These are phyloP conservation scores for Aspergillus saccharolyticus DNA, from an alignment of 495 filamentous ascomycete genomes.

Conservation along the genomic window DNA sequence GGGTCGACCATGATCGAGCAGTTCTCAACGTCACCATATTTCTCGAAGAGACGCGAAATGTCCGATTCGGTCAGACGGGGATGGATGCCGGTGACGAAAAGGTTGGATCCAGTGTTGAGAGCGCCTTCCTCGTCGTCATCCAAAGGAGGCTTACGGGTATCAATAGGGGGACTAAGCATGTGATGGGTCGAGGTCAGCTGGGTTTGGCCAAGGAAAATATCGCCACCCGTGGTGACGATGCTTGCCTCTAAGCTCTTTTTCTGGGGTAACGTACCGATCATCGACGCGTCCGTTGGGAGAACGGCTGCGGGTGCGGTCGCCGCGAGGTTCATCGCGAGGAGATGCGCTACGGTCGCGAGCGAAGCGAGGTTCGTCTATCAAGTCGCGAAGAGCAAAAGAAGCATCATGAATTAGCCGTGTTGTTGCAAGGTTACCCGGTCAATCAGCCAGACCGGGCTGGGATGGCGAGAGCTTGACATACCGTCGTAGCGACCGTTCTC, in stretches of 20 bases:
- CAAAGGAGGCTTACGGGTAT: slow-evolving; percentile 43
- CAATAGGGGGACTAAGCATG: slow-evolving; percentile 25
- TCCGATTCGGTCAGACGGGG: slow-evolving; percentile 87
- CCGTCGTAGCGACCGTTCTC: slow-evolving; percentile 83
- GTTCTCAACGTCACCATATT: slow-evolving; percentile 97
- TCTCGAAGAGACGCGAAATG: slow-evolving; percentile 92
- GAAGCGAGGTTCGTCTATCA: slow-evolving; percentile 72
- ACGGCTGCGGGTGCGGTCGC: slow-evolving; percentile 69
- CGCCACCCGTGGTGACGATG: neutral
- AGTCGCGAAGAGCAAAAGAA: slow-evolving; percentile 10
- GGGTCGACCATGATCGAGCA: slow-evolving; percentile 99
- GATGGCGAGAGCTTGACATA: slow-evolving; percentile 40
- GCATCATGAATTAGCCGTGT: slow-evolving; percentile 19
- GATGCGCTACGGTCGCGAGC: slow-evolving; percentile 90
- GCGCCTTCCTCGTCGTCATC: slow-evolving; percentile 76
- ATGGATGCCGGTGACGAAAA: slow-evolving; percentile 98
- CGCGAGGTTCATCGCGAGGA: slow-evolving; percentile 70
- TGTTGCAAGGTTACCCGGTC: slow-evolving; percentile 10
- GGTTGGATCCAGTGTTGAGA: slow-evolving; percentile 89
- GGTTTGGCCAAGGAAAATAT: neutral
- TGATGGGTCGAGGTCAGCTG: slow-evolving; percentile 5
- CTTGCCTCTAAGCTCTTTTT: neutral
- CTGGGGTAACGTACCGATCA: slow-evolving; percentile 59
- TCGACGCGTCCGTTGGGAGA: slow-evolving; percentile 65
- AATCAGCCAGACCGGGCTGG: slow-evolving; percentile 13